Conservation (phyloP, 208 protist species). For the Leishmania lainsoni region DNA sequence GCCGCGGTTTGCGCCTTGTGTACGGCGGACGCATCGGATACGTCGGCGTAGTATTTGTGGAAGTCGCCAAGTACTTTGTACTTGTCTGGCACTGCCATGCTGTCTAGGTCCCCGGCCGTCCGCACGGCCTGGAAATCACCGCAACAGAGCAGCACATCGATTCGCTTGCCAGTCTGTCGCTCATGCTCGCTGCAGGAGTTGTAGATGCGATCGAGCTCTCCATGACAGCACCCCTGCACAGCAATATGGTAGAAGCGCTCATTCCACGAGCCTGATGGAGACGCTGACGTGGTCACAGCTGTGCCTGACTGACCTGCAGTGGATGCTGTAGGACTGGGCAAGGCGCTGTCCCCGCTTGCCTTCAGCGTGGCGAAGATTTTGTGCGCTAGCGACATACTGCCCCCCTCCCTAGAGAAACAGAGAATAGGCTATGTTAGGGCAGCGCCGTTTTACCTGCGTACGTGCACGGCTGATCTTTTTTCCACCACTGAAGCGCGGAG, state of each 20-base stretch:
- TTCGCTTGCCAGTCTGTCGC: constrained; percentile 64
- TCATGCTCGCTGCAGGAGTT: constrained; percentile 84
- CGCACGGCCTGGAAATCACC: constrained; percentile 98
- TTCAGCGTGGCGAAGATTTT: constrained; percentile 33
- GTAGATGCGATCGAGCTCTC: constrained; percentile 98
- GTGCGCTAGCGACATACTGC: constrained; percentile 32
- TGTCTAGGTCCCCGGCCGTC: constrained; percentile 90
- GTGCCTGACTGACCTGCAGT: background rate
- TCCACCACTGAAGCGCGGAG: background rate
- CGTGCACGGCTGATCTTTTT: background rate
- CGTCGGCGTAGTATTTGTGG: constrained; percentile 94
- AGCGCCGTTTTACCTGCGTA: background rate
- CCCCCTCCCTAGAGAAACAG: background rate
- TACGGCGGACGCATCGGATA: background rate
- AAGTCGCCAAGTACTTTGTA: constrained; percentile 95
- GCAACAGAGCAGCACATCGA: constrained; percentile 98
- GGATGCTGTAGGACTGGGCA: background rate
- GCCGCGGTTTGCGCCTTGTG: constrained; percentile 42
- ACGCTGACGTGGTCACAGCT: constrained; percentile 1
- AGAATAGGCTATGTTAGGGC: background rate
- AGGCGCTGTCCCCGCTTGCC: background rate
- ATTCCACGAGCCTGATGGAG: constrained; percentile 21
- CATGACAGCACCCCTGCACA: constrained; percentile 98
- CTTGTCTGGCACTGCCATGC: constrained; percentile 96
- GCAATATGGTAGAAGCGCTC: constrained; percentile 84